Base-by-base conservation (phyloP, 352 stramenopile species). In the Pythium biforme region DNA sequence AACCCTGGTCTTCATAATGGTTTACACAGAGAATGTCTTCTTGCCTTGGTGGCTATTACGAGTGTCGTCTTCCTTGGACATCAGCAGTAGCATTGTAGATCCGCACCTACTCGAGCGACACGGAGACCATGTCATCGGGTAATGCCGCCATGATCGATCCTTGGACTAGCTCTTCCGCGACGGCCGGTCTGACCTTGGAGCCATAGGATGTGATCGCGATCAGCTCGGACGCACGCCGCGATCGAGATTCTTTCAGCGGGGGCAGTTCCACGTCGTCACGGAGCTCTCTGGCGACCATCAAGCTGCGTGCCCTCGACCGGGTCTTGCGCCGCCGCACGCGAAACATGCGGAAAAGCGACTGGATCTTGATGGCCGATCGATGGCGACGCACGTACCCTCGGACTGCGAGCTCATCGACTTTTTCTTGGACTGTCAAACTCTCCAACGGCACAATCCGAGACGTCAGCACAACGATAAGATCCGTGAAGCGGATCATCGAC, bases 341-440 rank as follows among this genome's bases (percentile, higher is more conserved):
- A 17, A 78, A 88, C 78, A 86, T 89, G 17, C 77, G 70, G 43
- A 89, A 94, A 1, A 60, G 39, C 3, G 81, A 76, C 53, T 94
- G 85, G 37, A 94, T 83, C 23, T 69, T 73, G 34, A 94, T 67
- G 3, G 79, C 74, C 6, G 76, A 75, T 11, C 77, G 76, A 54
- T 91, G 79, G 7, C 81, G 81, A 19, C 79, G 79, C 10, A 88
- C 80, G 49, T 91, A 92, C 7, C 79, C 75, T 23, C 81, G 78
- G 22, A 92, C 81, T 0, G 83, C 82, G 1, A 94, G 64, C 46
- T 94, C 85, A 45, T 92, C 80, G 7, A 94, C 85, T 73, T 94
- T 94, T 47, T 92, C 85, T 47, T 88, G 77, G 1, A 94, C 82
- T 1, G 85, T 90, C 27, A 91, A 62, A 37, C 83, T 83, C 14